Percentiles rank a stretch among this genome's conserved stretches.
These are phyloP conservation scores for Starmerella lactis-condensi DNA, from an alignment of 805 yeast species.

Conservation along the genomic window DNA sequence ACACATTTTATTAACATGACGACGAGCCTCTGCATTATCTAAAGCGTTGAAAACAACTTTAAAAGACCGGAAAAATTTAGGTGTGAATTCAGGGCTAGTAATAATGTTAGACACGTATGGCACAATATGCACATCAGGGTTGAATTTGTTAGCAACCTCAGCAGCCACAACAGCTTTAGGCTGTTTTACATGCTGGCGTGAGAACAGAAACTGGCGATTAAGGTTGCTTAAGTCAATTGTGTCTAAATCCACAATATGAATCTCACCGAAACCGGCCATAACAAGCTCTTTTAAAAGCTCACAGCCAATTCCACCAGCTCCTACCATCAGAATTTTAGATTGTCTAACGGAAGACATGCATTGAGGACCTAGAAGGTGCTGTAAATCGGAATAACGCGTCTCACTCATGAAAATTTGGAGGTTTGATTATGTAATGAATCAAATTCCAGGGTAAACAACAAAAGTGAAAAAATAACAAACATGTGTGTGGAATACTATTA, in stretches of 20 bases:
- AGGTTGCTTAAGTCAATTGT: conserved; percentile 84
- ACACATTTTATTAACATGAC: conserved; percentile 72
- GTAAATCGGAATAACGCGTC: conserved; percentile 11
- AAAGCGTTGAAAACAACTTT: conserved; percentile 74
- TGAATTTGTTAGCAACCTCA: conserved; percentile 60
- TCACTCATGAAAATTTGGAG: background rate
- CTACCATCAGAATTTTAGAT: conserved; percentile 58
- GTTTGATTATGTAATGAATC: conserved; percentile 2
- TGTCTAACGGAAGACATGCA: conserved; percentile 10
- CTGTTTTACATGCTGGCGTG: conserved; percentile 75
- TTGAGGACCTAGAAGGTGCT: conserved; percentile 11
- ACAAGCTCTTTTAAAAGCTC: conserved; percentile 98
- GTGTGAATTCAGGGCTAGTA: conserved; percentile 50
- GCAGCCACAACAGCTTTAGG: conserved; percentile 76
- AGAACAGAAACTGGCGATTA: conserved; percentile 80
- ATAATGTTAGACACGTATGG: conserved; percentile 80
- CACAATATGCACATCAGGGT: conserved; percentile 42
- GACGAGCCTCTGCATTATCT: conserved; percentile 82
- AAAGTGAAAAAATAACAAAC: no score
- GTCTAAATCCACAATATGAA: conserved; percentile 53
- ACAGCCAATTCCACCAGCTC: conserved; percentile 99
- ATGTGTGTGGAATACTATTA: no score
- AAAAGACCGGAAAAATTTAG: conserved; percentile 62
- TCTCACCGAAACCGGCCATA: conserved; percentile 44
- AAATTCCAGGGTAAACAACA: background rate